Evolutionary conservation across 2,329 filamentous ascomycete genomes (phyloP).

Genomic region (Lasiodiplodia sp.): DNA sequence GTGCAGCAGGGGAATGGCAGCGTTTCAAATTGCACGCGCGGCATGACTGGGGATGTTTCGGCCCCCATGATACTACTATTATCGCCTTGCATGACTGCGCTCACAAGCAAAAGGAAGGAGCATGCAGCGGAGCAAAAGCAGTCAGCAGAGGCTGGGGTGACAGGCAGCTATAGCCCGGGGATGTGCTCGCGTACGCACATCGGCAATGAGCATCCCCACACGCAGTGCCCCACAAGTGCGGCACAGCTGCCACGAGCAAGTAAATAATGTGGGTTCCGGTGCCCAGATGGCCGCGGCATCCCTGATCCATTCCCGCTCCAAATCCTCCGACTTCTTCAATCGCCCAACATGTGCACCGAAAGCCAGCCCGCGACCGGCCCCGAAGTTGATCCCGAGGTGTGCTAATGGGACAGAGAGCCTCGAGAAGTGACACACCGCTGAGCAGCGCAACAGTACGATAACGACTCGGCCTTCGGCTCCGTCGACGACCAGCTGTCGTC

Average conservation of each 20-base stretch:
- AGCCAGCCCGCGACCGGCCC: background rate
- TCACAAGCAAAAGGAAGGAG: background rate
- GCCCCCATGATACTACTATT: background rate
- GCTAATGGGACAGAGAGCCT: background rate
- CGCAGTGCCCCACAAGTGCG: background rate
- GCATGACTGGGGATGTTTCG: no score
- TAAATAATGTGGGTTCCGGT: background rate
- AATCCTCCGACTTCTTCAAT: background rate
- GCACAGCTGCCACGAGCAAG: background rate
- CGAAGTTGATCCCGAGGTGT: constrained; percentile 8
- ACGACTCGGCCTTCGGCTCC: constrained; percentile 26
- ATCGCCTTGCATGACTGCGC: background rate
- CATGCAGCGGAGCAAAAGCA: background rate
- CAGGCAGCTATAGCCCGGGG: background rate
- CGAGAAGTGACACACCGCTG: no score
- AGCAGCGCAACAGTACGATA: background rate
- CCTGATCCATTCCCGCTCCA: background rate
- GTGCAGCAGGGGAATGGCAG: background rate
- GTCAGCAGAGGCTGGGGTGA: background rate
- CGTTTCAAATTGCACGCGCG: background rate
- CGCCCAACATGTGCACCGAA: background rate
- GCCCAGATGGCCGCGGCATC: background rate
- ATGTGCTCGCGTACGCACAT: background rate
- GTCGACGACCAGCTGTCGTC: constrained; percentile 33
- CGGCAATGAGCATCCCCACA: background rate